Evolutionary conservation across 2,329 filamentous ascomycete species (phyloP).

Genomic region (Fusarium brevicatenulatum): DNA sequence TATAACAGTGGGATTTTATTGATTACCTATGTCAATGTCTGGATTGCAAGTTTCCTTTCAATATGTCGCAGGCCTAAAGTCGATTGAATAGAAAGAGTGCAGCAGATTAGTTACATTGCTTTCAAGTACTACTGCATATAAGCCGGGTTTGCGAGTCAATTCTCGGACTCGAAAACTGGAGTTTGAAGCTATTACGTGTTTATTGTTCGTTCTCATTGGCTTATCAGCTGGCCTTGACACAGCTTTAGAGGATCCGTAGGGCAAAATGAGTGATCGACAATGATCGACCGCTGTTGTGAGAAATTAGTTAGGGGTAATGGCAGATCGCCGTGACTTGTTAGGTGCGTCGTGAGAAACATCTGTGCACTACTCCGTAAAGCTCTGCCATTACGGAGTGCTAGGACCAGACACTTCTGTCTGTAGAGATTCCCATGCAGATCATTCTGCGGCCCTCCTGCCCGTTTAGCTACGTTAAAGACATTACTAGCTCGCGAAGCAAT

Average conservation of each 20-base stretch:
- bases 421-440: neutral
- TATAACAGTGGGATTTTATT: neutral
- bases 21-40: neutral
- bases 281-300: neutral
- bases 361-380: neutral
- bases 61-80: neutral
- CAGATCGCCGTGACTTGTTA: neutral
- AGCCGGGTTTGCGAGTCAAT: neutral
- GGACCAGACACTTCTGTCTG: neutral
- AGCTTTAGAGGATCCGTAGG: neutral
- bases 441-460: neutral
- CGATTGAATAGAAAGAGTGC: neutral
- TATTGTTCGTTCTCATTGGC: neutral
- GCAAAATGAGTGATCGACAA: neutral
- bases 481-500: neutral
- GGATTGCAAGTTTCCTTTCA: neutral
- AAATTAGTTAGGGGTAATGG: neutral
- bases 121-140: neutral
- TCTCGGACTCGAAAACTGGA: neutral
- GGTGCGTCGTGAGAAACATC: neutral
- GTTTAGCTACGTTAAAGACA: neutral
- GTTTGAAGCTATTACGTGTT: neutral
- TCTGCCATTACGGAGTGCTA: neutral
- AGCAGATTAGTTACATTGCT: neutral
- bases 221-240: neutral